Evolutionary conservation across 768 basidiomycete species (phyloP).

Genomic region (Kwoniella sp.): DNA sequence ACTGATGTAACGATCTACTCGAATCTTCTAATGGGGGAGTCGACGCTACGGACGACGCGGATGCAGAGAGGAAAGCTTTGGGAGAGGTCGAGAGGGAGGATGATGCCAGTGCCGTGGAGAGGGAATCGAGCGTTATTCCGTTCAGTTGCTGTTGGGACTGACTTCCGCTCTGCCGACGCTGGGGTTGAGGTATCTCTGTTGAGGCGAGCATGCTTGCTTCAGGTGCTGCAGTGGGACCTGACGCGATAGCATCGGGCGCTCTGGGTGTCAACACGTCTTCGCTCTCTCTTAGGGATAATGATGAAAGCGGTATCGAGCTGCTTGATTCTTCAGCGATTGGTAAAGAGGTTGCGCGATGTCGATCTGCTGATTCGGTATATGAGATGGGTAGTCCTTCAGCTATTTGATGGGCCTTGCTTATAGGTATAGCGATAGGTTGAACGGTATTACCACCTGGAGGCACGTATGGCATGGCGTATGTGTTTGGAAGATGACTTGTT

Average conservation of each 20-base stretch:
- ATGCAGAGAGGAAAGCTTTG: background rate
- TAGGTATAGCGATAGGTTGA: constrained; percentile 15
- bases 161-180: background rate
- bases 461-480: constrained; percentile 21
- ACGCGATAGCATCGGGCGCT: constrained; percentile 2
- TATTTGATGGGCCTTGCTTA: constrained; percentile 8
- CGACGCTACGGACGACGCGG: constrained; percentile 3
- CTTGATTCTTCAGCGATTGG: background rate
- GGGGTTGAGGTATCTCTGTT: background rate
- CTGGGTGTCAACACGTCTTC: constrained; percentile 16
- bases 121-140: background rate
- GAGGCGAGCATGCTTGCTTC: background rate
- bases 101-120: background rate
- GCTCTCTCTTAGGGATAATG: background rate
- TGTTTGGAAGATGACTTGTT: background rate
- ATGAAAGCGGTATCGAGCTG: background rate
- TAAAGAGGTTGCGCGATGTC: background rate
- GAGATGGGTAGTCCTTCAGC: background rate
- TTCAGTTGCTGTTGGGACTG: background rate
- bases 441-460: constrained; percentile 12
- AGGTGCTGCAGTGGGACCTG: background rate
- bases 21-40: constrained; percentile 12
- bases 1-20: background rate
- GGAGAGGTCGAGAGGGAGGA: constrained; percentile 4
- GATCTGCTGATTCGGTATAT: background rate